A percentile compares a stretch with the other conserved stretches of the same genome.
Conservation (phyloP, 768 basidiomycete genomes). For the Cystobasidiopsis lactophilus region DNA sequence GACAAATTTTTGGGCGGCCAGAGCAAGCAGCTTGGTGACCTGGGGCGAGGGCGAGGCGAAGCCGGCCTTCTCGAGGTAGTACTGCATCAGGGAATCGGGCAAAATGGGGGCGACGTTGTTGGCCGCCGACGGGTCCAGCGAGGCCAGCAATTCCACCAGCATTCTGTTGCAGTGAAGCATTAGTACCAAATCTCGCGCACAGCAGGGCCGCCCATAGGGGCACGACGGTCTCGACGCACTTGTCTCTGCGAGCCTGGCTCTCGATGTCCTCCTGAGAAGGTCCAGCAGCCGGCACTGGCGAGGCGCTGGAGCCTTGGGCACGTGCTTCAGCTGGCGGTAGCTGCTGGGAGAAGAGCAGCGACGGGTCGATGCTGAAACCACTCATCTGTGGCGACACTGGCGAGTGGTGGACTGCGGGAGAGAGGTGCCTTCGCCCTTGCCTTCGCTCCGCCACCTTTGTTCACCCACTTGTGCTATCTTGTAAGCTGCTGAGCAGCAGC, state of each 20-base stretch:
- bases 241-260: not conserved
- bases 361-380: conserved; percentile 8
- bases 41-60: conserved; percentile 53
- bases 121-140: not conserved
- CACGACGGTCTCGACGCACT: not conserved
- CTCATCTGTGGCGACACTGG: too few relatives aligned
- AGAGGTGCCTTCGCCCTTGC: too few relatives aligned
- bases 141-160: not conserved
- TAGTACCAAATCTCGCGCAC: too few relatives aligned
- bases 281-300: not conserved
- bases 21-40: conserved; percentile 44
- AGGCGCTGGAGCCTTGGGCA: not conserved
- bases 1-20: conserved; percentile 94
- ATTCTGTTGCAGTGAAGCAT: not conserved
- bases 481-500: too few relatives aligned
- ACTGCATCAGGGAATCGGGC: conserved; percentile 91
- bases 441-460: too few relatives aligned
- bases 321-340: conserved; percentile 2
- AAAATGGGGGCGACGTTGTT: conserved; percentile 34
- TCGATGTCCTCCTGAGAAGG: not conserved
- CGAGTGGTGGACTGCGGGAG: too few relatives aligned
- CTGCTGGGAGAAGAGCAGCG: conserved; percentile 10
- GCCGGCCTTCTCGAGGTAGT: conserved; percentile 84
- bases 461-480: too few relatives aligned
- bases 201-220: too few relatives aligned